Percentiles rank a stretch among this genome's conserved stretches.
phyloP scores from a whole-genome alignment of 2,329 filamentous ascomycete species.

The Coleophoma crateriformis region DNA sequence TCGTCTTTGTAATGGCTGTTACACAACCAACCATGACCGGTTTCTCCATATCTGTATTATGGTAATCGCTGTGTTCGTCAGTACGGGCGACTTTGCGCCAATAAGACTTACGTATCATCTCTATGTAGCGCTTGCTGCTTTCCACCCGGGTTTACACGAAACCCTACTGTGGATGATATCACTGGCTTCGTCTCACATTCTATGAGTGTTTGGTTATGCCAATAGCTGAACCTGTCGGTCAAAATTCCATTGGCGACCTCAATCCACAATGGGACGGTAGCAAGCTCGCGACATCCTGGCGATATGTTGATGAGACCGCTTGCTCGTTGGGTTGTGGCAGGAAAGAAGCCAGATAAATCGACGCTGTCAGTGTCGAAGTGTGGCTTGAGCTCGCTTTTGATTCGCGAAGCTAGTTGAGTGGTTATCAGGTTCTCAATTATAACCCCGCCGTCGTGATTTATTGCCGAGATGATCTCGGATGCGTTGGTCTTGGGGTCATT shows the following conservation, averaged over 20 bases:
- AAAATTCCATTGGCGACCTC: slow-evolving; percentile 28
- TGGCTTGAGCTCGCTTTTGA: slow-evolving; percentile 31
- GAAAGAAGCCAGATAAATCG: slow-evolving; percentile 34
- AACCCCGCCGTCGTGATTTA: slow-evolving; percentile 28
- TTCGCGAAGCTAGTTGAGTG: slow-evolving; percentile 25
- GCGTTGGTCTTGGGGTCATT: neutral
- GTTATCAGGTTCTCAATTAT: slow-evolving; percentile 31
- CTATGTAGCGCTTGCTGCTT: slow-evolving; percentile 32
- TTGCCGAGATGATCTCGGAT: neutral
- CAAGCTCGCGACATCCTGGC: slow-evolving; percentile 31
- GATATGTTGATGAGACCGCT: slow-evolving; percentile 32
- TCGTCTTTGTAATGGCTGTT: slow-evolving; percentile 33
- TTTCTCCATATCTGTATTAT: slow-evolving; percentile 26
- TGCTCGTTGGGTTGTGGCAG: slow-evolving; percentile 32
- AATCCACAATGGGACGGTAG: slow-evolving; percentile 29
- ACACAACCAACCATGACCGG: slow-evolving; percentile 33
- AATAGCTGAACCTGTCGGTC: slow-evolving; percentile 30
- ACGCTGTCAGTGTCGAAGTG: slow-evolving; percentile 30
- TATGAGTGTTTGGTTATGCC: slow-evolving; percentile 26
- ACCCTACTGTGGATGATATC: slow-evolving; percentile 31
- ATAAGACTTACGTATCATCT: slow-evolving; percentile 22
- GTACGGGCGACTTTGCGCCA: too few relatives aligned
- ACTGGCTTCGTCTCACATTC: slow-evolving; percentile 30
- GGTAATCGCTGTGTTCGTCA: slow-evolving; percentile 19
- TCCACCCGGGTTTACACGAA: slow-evolving; percentile 33